Conservation (phyloP, 2,329 filamentous ascomycete genomes). For the Monosporascus sp. region DNA sequence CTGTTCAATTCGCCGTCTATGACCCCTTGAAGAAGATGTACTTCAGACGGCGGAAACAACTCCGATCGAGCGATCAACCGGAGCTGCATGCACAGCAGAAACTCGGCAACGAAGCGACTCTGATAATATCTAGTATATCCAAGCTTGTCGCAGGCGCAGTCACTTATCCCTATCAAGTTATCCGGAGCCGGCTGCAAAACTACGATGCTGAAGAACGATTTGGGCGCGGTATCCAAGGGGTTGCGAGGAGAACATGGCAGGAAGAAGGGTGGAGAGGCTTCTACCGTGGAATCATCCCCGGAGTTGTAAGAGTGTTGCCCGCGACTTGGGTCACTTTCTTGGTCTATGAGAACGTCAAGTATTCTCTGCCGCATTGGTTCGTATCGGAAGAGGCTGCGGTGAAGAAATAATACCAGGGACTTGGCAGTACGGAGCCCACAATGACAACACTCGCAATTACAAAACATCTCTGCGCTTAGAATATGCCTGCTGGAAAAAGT, state of each 20-base stretch:
- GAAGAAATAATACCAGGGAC: no score
- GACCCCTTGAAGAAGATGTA: conserved; percentile 61
- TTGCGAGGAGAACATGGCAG: conserved; percentile 66
- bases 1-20: conserved; percentile 94
- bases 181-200: conserved; percentile 82
- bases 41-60: conserved; percentile 37
- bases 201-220: conserved; percentile 76
- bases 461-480: no score
- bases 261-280: conserved; percentile 80
- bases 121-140: conserved; percentile 72
- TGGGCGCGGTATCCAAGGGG: conserved; percentile 64
- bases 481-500: no score
- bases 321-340: conserved; percentile 96
- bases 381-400: background rate
- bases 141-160: conserved; percentile 86
- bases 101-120: conserved; percentile 68
- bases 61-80: conserved; percentile 5
- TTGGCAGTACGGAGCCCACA: no score
- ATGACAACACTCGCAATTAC: no score
- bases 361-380: conserved; percentile 52
- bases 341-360: conserved; percentile 91
- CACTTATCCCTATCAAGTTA: conserved; percentile 93
- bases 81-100: conserved; percentile 27
- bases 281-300: conserved; percentile 86
- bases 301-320: conserved; percentile 84